phyloP scores from a whole-genome alignment of 805 yeast species.

The Candida coquimbonensis region DNA sequence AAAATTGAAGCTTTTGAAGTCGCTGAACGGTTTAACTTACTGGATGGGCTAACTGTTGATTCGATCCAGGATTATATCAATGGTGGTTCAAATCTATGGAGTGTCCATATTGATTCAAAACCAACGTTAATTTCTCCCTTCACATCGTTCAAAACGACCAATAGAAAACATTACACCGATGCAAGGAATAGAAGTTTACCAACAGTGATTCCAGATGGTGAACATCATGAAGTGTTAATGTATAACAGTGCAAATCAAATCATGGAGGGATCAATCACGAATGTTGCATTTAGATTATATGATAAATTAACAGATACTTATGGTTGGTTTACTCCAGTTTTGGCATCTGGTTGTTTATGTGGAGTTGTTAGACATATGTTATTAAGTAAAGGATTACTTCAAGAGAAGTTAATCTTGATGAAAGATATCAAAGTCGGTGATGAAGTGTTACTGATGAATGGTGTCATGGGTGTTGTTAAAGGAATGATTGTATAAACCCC shows the following conservation, averaged over 20 bases:
- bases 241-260: constrained; percentile 53
- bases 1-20: constrained; percentile 29
- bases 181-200: constrained; percentile 48
- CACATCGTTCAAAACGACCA: constrained; percentile 84
- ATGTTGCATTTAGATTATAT: constrained; percentile 50
- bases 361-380: constrained; percentile 74
- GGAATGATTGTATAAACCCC: constrained; percentile 36
- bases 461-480: constrained; percentile 69
- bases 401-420: constrained; percentile 43
- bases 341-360: constrained; percentile 73
- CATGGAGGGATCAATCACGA: constrained; percentile 80
- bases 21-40: constrained; percentile 25
- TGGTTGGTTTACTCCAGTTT: constrained; percentile 76
- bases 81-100: constrained; percentile 36
- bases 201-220: constrained; percentile 17
- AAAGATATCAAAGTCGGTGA: constrained; percentile 56
- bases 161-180: constrained; percentile 51
- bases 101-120: constrained; percentile 52
- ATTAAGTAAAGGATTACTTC: constrained; percentile 42
- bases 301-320: constrained; percentile 24
- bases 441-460: constrained; percentile 69
- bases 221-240: constrained; percentile 62
- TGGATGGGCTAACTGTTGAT: constrained; percentile 20
- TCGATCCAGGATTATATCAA: constrained; percentile 18
- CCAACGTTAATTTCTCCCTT: constrained; percentile 58